Evolutionary conservation across 306 rosid species (phyloP).

Genomic region (Dalbergia cochinchinensis): DNA sequence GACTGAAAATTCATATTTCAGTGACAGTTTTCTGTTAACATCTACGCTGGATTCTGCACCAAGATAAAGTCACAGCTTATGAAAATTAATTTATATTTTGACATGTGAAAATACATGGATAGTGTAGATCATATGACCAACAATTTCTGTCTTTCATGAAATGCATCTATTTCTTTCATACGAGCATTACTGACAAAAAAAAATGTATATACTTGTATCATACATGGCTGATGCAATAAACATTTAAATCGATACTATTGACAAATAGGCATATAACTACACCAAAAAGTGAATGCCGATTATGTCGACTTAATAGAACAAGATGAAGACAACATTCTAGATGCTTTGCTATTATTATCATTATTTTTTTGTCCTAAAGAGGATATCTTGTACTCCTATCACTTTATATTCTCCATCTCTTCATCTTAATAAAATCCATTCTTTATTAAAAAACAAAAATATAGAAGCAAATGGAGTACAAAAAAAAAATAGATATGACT

Average conservation of each 20-base stretch:
- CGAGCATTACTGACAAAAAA: neutral
- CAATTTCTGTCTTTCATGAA: neutral
- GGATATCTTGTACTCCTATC: neutral
- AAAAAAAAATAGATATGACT: constrained; percentile 11
- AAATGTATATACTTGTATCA: too few species aligned
- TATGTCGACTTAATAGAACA: constrained; percentile 2
- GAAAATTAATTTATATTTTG: neutral
- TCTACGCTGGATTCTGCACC: neutral
- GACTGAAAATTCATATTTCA: neutral
- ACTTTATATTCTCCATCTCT: too few species aligned
- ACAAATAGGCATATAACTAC: constrained; percentile 6
- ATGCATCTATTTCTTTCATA: neutral
- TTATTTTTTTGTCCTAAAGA: too few species aligned
- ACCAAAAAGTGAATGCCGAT: constrained; percentile 14
- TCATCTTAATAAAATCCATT: neutral
- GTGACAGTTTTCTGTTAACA: neutral
- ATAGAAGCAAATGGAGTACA: constrained; percentile 2
- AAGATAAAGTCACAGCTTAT: neutral
- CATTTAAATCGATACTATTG: constrained; percentile 3
- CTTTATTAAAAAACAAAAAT: too few species aligned
- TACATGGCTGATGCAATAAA: constrained; percentile 7
- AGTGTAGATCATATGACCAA: neutral
- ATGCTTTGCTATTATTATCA: neutral
- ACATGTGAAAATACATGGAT: neutral
- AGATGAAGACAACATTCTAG: constrained; percentile 4